phyloP scores from a whole-genome alignment of 23 red algal genomes.

The Agarophyton chilense region DNA sequence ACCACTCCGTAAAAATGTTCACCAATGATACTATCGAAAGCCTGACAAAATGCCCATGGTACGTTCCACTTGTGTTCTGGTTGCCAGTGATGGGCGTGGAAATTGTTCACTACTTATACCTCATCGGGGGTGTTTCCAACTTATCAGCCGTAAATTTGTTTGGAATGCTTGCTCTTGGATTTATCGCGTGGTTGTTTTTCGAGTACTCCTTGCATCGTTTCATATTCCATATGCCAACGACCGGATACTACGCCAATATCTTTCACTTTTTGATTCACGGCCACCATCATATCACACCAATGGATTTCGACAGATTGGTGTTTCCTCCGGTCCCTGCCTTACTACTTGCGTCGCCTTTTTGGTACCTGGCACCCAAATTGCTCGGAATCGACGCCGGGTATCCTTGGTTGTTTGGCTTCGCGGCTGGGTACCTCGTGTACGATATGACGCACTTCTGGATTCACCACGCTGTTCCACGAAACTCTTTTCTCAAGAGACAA shows the following conservation, averaged over 20 bases:
- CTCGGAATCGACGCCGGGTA: slow-evolving; percentile 68
- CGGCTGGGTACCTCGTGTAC: slow-evolving; percentile 87
- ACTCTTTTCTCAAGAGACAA: slow-evolving; percentile 78
- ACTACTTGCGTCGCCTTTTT: slow-evolving; percentile 83
- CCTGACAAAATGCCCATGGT: slow-evolving; percentile 98
- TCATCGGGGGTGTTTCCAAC: slow-evolving; percentile 33
- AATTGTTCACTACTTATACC: slow-evolving; percentile 49
- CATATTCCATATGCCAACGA: slow-evolving; percentile 82
- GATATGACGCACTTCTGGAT: slow-evolving; percentile 99
- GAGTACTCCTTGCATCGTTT: slow-evolving; percentile 95
- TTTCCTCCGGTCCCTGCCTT: slow-evolving; percentile 94
- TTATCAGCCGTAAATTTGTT: slow-evolving; percentile 15
- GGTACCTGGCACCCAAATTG: slow-evolving; percentile 55
- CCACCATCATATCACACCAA: slow-evolving; percentile 97
- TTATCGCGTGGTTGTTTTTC: slow-evolving; percentile 86
- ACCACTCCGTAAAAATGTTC: slow-evolving; percentile 95
- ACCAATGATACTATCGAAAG: slow-evolving; percentile 79
- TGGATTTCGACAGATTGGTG: slow-evolving; percentile 93
- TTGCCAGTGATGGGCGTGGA: slow-evolving; percentile 69
- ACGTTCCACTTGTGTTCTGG: slow-evolving; percentile 96
- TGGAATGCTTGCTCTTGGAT: slow-evolving; percentile 34
- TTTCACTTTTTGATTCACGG: slow-evolving; percentile 99
- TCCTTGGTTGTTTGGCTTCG: slow-evolving; percentile 87
- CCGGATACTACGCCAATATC: slow-evolving; percentile 85
- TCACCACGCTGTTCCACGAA: slow-evolving; percentile 75